phyloP scores from a whole-genome alignment of 1,284 basidiomycete genomes.

The Cryptococcus wingfieldii region DNA sequence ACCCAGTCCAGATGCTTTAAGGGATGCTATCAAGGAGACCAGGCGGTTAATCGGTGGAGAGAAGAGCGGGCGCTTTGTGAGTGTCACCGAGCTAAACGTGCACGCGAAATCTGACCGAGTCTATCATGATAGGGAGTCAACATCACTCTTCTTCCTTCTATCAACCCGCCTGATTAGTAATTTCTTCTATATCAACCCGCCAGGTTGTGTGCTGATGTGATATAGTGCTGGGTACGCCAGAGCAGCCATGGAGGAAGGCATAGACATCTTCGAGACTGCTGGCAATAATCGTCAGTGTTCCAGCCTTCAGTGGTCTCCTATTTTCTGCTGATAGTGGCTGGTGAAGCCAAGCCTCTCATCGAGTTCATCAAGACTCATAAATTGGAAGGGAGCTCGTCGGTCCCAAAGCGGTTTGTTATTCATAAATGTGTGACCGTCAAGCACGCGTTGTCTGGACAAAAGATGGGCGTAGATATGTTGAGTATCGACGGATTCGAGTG shows the following conservation, averaged over 20 bases:
- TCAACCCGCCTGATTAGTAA: conserved; percentile 82
- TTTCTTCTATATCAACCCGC: conserved; percentile 41
- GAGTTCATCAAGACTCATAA: conserved; percentile 65
- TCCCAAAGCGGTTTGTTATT: conserved; percentile 62
- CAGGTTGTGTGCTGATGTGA: not conserved
- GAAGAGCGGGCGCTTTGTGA: conserved; percentile 60
- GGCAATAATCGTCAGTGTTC: conserved; percentile 71
- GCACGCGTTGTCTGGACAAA: conserved; percentile 74
- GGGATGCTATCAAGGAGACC: conserved; percentile 79
- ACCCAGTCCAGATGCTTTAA: conserved; percentile 74
- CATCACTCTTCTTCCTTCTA: conserved; percentile 81
- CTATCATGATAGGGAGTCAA: conserved; percentile 66
- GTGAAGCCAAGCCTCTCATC: conserved; percentile 70
- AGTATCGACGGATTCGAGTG: conserved; percentile 90
- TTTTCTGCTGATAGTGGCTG: not conserved
- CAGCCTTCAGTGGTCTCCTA: not conserved
- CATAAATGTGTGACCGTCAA: conserved; percentile 88
- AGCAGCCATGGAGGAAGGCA: conserved; percentile 81
- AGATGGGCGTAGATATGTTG: conserved; percentile 75
- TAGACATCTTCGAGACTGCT: conserved; percentile 86
- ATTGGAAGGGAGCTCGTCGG: conserved; percentile 9
- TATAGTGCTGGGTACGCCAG: conserved; percentile 62
- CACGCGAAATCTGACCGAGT: not conserved
- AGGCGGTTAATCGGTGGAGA: conserved; percentile 54
- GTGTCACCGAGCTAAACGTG: conserved; percentile 10